Evolutionary conservation across 306 rosid species (phyloP).

Genomic region (Oemleria cerasiformis): DNA sequence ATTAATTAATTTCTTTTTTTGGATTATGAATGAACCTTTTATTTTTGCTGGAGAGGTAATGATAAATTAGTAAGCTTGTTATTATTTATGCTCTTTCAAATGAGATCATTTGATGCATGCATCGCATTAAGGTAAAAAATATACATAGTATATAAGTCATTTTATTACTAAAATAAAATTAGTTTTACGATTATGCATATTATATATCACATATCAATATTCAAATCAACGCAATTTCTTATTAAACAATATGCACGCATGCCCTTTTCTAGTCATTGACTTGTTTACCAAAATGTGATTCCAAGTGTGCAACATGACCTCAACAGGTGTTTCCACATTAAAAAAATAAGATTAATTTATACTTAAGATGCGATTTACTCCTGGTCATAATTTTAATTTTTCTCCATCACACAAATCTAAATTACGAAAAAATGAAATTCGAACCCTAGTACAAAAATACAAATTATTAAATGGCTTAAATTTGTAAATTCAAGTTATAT

Average conservation of each 20-base stretch:
- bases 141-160: not conserved
- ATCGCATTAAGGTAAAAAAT: not conserved
- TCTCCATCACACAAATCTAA: too few relatives aligned
- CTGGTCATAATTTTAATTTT: too few relatives aligned
- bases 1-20: too few relatives aligned
- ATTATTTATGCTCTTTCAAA: not conserved
- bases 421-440: too few relatives aligned
- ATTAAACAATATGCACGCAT: constrained; percentile 3
- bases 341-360: too few relatives aligned
- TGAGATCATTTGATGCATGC: not conserved
- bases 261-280: not conserved
- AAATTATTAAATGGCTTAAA: too few relatives aligned
- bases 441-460: too few relatives aligned
- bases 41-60: not conserved
- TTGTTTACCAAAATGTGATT: not conserved
- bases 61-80: not conserved
- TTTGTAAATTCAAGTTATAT: too few relatives aligned
- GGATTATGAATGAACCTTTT: too few relatives aligned
- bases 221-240: not conserved
- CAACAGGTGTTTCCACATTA: too few relatives aligned
- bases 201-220: not conserved
- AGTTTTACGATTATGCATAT: not conserved
- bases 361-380: too few relatives aligned
- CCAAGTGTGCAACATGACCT: not conserved
- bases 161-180: not conserved